These are phyloP conservation scores for Kwoniella dendrophila DNA, from an alignment of 768 basidiomycete species.

Conservation along the genomic window DNA sequence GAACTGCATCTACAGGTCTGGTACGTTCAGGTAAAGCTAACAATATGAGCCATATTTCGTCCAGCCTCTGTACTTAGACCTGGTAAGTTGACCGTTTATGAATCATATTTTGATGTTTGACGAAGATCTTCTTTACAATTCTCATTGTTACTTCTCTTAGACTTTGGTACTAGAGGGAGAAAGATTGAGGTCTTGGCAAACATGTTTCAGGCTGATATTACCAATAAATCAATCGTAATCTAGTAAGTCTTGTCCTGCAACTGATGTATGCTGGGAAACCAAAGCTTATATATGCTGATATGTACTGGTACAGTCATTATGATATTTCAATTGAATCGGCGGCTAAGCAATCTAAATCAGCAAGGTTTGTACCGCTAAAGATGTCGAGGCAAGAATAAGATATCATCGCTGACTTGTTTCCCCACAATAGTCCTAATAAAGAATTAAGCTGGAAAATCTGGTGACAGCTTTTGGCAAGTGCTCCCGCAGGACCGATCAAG, in stretches of 20 bases:
- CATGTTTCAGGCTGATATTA: slow-evolving; percentile 42
- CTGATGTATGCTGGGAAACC: not conserved
- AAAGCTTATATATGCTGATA: not conserved
- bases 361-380: too few species aligned
- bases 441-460: slow-evolving; percentile 36
- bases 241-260: slow-evolving; percentile 19
- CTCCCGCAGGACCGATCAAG: slow-evolving; percentile 25
- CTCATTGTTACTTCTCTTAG: slow-evolving; percentile 11
- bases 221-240: slow-evolving; percentile 22
- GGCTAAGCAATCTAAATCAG: too few species aligned
- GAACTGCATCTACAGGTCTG: not conserved
- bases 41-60: not conserved
- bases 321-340: slow-evolving; percentile 52
- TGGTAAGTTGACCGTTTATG: slow-evolving; percentile 1
- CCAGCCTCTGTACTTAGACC: slow-evolving; percentile 11
- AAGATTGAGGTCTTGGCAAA: slow-evolving; percentile 42
- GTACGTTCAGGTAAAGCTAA: not conserved
- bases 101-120: not conserved
- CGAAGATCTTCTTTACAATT: not conserved
- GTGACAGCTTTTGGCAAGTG: slow-evolving; percentile 29
- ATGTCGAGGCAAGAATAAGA: slow-evolving; percentile 38
- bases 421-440: slow-evolving; percentile 20
- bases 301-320: slow-evolving; percentile 41
- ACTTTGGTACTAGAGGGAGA: slow-evolving; percentile 36
- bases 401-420: slow-evolving; percentile 1